phyloP scores from a whole-genome alignment of 2,329 filamentous ascomycete species.

The Periconia sp. region DNA sequence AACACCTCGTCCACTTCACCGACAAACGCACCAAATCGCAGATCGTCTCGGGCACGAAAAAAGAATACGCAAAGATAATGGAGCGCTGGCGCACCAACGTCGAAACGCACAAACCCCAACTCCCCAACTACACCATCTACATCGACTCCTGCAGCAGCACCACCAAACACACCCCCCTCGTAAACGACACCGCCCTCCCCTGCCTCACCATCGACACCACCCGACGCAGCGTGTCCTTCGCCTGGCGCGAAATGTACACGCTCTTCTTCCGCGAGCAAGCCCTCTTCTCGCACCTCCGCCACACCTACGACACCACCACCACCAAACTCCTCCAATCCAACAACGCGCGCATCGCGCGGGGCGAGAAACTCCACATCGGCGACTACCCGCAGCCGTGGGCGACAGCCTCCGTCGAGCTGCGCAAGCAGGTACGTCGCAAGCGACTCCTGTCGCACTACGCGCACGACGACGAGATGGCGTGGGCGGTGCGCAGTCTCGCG shows the following conservation, averaged over 20 bases:
- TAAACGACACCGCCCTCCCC: conserved; percentile 36
- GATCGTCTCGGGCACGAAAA: conserved; percentile 5
- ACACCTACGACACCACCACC: background rate
- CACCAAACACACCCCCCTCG: conserved; percentile 7
- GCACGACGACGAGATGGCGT: conserved; percentile 28
- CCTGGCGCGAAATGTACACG: conserved; percentile 31
- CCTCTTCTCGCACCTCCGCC: conserved; percentile 1
- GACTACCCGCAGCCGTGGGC: conserved; percentile 18
- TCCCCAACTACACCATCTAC: conserved; percentile 35
- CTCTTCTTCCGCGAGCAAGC: conserved; percentile 36
- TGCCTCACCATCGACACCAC: conserved; percentile 20
- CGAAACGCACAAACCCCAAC: conserved; percentile 21
- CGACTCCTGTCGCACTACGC: conserved; percentile 22
- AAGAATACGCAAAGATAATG: conserved; percentile 17
- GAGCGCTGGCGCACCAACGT: conserved; percentile 32
- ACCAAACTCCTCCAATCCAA: conserved; percentile 11
- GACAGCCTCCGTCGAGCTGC: conserved; percentile 16
- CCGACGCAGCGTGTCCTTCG: conserved; percentile 23
- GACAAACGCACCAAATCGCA: conserved; percentile 13
- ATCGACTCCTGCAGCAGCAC: conserved; percentile 11
- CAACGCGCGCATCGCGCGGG: conserved; percentile 13
- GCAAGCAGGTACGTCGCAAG: conserved; percentile 25
- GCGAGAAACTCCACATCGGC: conserved; percentile 11
- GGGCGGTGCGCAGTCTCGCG: conserved; percentile 31
- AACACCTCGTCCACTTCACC: conserved; percentile 8